phyloP scores from a whole-genome alignment of 495 filamentous ascomycete species.

The Cercophora scortea region DNA sequence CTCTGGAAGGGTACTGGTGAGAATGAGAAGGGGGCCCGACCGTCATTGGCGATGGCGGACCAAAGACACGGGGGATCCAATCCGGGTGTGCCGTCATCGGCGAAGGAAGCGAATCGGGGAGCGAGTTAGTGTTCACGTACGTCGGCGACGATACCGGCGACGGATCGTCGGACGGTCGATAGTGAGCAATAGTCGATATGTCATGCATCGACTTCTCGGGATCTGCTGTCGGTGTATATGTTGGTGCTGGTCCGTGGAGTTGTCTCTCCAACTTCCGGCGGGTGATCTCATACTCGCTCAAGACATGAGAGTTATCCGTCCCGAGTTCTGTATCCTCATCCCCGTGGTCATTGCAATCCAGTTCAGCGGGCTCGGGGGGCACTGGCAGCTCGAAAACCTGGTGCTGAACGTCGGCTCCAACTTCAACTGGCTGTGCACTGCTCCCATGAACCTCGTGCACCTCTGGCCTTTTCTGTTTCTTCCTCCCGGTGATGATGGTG shows the following conservation, averaged over 20 bases:
- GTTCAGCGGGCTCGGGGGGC: constrained; percentile 37
- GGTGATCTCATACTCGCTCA: constrained; percentile 37
- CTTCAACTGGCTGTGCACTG: constrained; percentile 28
- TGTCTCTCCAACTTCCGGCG: constrained; percentile 37
- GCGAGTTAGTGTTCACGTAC: constrained; percentile 29
- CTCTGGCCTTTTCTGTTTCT: constrained; percentile 13
- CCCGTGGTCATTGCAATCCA: constrained; percentile 33
- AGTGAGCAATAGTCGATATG: constrained; percentile 25
- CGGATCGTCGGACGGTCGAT: constrained; percentile 29
- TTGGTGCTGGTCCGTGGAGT: constrained; percentile 30
- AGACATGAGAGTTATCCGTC: constrained; percentile 15
- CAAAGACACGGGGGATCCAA: constrained; percentile 28
- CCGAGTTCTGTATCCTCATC: constrained; percentile 30
- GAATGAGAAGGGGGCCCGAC: constrained; percentile 20
- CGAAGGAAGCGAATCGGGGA: constrained; percentile 34
- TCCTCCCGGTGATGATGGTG: constrained; percentile 23
- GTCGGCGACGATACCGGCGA: constrained; percentile 35
- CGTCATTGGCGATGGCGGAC: constrained; percentile 34
- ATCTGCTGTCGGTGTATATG: constrained; percentile 18
- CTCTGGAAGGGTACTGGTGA: constrained; percentile 2
- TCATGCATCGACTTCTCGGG: constrained; percentile 31
- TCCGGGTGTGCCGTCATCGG: constrained; percentile 36
- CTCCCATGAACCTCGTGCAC: constrained; percentile 11
- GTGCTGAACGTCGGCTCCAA: constrained; percentile 37
- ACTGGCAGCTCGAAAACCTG: constrained; percentile 44